Evolutionary conservation across 495 filamentous ascomycete species (phyloP).

Genomic region (Talaromyces trachyspermus): DNA sequence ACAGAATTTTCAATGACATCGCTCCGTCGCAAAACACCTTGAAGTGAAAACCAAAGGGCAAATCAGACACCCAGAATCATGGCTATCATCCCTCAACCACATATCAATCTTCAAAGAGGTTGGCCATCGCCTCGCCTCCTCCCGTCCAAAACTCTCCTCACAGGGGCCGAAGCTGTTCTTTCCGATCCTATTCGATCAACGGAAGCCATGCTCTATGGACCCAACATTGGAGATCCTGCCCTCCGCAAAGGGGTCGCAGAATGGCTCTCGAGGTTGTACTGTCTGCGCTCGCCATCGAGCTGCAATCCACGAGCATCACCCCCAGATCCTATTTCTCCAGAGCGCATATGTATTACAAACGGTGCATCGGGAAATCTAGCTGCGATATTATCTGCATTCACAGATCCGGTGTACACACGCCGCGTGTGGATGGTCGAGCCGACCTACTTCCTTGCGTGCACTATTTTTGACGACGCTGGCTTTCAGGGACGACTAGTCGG

Average conservation of each 20-base stretch:
- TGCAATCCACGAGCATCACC: background rate
- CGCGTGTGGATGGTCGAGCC: slow-evolving; percentile 61
- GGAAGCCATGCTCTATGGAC: slow-evolving; percentile 49
- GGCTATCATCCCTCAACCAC: background rate
- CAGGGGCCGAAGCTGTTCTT: background rate
- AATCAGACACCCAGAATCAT: no score
- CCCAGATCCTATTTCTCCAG: slow-evolving; percentile 16
- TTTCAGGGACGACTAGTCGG: slow-evolving; percentile 44
- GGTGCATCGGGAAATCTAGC: slow-evolving; percentile 59
- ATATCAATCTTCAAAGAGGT: background rate
- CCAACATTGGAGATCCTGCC: slow-evolving; percentile 52
- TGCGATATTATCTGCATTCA: slow-evolving; percentile 52
- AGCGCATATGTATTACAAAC: slow-evolving; percentile 63
- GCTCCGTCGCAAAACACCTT: no score
- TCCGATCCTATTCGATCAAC: slow-evolving; percentile 23
- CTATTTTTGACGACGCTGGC: slow-evolving; percentile 59
- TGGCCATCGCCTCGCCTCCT: background rate
- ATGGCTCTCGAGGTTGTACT: slow-evolving; percentile 48
- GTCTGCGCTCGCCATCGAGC: background rate
- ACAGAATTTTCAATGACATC: no score
- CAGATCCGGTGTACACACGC: slow-evolving; percentile 55
- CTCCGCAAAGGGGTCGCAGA: slow-evolving; percentile 42
- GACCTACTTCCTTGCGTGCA: slow-evolving; percentile 59
- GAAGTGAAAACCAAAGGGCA: no score
- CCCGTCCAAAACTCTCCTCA: background rate